These are phyloP conservation scores for Acidomyces sp. DNA, from an alignment of 495 filamentous ascomycete genomes.

Conservation along the genomic window DNA sequence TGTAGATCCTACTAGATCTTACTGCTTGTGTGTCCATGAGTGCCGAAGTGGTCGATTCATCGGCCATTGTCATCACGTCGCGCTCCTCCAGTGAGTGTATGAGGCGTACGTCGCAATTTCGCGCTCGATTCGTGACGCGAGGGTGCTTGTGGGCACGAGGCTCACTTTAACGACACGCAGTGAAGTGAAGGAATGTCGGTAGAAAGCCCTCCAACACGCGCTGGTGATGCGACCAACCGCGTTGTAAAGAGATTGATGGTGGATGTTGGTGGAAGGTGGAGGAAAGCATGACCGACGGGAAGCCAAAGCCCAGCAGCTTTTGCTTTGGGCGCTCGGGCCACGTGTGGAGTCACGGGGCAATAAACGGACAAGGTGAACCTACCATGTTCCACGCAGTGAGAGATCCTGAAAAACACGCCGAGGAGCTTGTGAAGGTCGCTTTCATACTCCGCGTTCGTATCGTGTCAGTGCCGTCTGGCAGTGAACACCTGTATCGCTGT, in stretches of 20 bases:
- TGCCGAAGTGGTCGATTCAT: slow-evolving; percentile 9
- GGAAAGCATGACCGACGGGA: slow-evolving; percentile 5
- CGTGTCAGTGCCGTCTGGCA: neutral
- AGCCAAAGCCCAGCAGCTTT: neutral
- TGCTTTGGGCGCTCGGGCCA: neutral
- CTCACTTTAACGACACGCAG: too few species aligned
- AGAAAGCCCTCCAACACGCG: slow-evolving; percentile 7
- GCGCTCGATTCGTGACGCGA: slow-evolving; percentile 1
- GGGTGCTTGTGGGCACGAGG: neutral
- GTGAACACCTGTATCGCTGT: neutral
- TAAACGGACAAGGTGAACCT: too few species aligned
- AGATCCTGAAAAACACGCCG: neutral
- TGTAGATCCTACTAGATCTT: slow-evolving; percentile 1
- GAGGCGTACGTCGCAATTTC: neutral
- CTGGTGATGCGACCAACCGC: neutral
- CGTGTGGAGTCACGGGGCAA: too few species aligned
- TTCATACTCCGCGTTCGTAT: slow-evolving; percentile 10
- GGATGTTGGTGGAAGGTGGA: slow-evolving; percentile 6
- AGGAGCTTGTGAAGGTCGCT: slow-evolving; percentile 9
- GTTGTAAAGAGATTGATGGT: slow-evolving; percentile 13
- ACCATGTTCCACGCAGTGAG: neutral
- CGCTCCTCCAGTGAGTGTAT: neutral
- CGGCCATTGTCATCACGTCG: slow-evolving; percentile 10
- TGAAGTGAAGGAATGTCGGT: neutral
- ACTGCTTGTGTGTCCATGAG: slow-evolving; percentile 16